Evolutionary conservation across 208 protist genomes (phyloP), one percentile per base, ranked within the genome.

Genomic region (Leishmania tarentolae): DNA sequence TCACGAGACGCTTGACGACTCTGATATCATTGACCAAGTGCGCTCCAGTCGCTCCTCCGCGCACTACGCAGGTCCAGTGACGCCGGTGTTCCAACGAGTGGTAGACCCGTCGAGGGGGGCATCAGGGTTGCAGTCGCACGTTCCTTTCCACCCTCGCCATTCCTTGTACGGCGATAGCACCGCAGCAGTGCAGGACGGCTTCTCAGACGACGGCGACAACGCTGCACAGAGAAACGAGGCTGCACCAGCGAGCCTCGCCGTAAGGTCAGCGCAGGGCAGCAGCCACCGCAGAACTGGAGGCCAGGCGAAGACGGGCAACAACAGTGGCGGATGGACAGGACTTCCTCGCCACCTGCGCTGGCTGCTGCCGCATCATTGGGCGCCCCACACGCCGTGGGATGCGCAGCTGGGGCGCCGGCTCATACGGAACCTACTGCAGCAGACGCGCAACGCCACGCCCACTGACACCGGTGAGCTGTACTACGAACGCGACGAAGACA

Each of bases 321-420:
- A 31, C 72, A 61, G 72, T 15, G n/a, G 59, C 50, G 52, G 50
- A 44, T 56, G 50, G 72, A 61, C 46, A 42, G 59, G 24, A 42
- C 74, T 86, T 50, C 82, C 82, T n/a, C 71, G 44, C n/a, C 76
- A 80, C 47, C 78, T 86, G 78, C 78, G 82, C 40, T 86, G 82
- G 82, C 73, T 86, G 74, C 57, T 86, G 63, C 82, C 82, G 42
- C 78, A 72, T 21, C 78, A 77, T 1, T 86, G 82, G 82, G 72
- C 78, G 1, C 53, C 78, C 13, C 77, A 86, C 78, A 86, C 78
- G 31, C 82, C 82, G 37, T 86, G 82, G 82, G 82, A 86, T 72
- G 77, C 78, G 50, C 78, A 86, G 78, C 78, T 86, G 63, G 82
- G 82, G 19, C 82, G 82, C 46, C 82, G 82, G 11, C 50, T 86